These are phyloP conservation scores for Abrus pulchellus DNA, from an alignment of 306 rosid genomes.

Conservation along the genomic window DNA sequence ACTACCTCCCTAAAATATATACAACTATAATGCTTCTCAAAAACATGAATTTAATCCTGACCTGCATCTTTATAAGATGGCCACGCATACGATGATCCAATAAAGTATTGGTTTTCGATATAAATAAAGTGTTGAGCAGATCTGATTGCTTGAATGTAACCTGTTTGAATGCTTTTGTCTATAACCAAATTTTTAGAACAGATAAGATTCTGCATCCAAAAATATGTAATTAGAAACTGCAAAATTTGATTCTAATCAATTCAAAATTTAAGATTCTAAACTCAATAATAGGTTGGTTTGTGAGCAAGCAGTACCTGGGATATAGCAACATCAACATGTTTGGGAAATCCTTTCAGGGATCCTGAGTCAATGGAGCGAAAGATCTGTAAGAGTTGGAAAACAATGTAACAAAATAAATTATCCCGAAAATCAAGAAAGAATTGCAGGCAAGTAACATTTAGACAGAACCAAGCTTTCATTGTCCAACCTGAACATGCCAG, in stretches of 20 bases:
- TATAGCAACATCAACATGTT: constrained; percentile 51
- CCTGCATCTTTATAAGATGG: constrained; percentile 87
- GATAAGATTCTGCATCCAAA: constrained; percentile 79
- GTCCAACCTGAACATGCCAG: constrained; percentile 97
- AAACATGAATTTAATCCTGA: constrained; percentile 49
- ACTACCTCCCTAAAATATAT: constrained; percentile 31
- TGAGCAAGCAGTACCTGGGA: constrained; percentile 54
- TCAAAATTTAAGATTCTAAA: constrained; percentile 28
- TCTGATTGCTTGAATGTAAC: constrained; percentile 94
- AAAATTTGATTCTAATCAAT: constrained; percentile 29
- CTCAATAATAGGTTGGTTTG: constrained; percentile 35
- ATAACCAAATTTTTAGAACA: constrained; percentile 74
- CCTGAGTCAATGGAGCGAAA: constrained; percentile 96
- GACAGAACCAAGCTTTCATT: constrained; percentile 40
- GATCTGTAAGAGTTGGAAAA: constrained; percentile 65
- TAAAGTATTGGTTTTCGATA: constrained; percentile 93
- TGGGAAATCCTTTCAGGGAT: constrained; percentile 93
- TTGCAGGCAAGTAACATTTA: constrained; percentile 31
- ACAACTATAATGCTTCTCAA: constrained; percentile 17
- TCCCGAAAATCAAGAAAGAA: constrained; percentile 30
- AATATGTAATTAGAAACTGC: constrained; percentile 42
- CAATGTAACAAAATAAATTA: constrained; percentile 31
- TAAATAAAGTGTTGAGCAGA: constrained; percentile 95
- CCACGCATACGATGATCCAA: constrained; percentile 97
- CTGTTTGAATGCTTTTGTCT: constrained; percentile 95